Evolutionary conservation across 176 grass and related monocot genomes (phyloP).

Genomic region (Panicum miliaceum): DNA sequence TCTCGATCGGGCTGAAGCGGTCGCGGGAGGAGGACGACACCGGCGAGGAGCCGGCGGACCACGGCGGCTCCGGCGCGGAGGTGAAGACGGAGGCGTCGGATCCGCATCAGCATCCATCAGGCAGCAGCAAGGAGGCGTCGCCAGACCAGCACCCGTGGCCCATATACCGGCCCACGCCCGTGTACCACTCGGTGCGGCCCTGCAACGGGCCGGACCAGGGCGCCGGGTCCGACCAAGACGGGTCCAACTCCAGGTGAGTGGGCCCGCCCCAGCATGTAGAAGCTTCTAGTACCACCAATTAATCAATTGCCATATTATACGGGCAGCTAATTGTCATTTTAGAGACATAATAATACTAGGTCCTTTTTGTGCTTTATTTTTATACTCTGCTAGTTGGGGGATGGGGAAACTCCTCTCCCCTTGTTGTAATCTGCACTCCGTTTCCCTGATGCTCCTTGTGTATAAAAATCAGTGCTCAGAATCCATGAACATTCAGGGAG

Average conservation of each 20-base stretch:
- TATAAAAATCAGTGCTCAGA: conserved; percentile 4
- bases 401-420: not conserved
- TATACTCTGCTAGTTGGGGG: conserved; percentile 13
- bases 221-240: conserved; percentile 52
- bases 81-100: conserved; percentile 61
- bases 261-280: conserved; percentile 11
- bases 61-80: conserved; percentile 1
- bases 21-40: conserved; percentile 42
- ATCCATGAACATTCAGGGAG: not conserved
- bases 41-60: not conserved
- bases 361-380: not conserved
- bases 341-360: conserved; percentile 2
- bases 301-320: conserved; percentile 4
- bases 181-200: conserved; percentile 49
- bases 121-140: conserved; percentile 32
- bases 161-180: conserved; percentile 61
- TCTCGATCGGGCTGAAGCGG: conserved; percentile 68
- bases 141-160: conserved; percentile 59
- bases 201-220: conserved; percentile 52
- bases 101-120: not conserved
- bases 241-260: conserved; percentile 64
- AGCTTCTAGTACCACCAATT: conserved; percentile 28
- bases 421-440: conserved; percentile 25
- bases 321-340: conserved; percentile 20
- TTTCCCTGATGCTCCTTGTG: not conserved